phyloP scores from a whole-genome alignment of 768 basidiomycete genomes.

The Boletus tomentosulus region DNA sequence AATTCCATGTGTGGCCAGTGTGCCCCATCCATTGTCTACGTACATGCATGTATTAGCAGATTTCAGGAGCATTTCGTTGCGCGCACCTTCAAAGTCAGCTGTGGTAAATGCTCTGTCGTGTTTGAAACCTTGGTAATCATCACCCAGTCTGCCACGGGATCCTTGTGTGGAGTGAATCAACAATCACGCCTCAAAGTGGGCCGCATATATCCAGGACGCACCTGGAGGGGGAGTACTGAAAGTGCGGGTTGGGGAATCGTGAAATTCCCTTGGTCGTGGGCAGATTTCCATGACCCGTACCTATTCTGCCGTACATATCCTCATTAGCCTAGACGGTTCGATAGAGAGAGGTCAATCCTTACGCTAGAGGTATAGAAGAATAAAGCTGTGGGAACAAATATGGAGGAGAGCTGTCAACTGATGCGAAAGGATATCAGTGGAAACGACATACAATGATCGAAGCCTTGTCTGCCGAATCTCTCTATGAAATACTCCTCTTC shows the following conservation, averaged over 20 bases:
- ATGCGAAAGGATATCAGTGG: background rate
- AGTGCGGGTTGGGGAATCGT: slow-evolving; percentile 41
- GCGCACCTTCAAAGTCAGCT: slow-evolving; percentile 34
- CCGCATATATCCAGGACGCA: slow-evolving; percentile 15
- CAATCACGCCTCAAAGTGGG: background rate
- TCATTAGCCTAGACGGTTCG: background rate
- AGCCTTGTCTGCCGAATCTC: slow-evolving; percentile 54
- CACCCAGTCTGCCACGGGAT: slow-evolving; percentile 45
- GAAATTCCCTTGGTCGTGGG: slow-evolving; percentile 38
- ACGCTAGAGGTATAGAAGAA: slow-evolving; percentile 63
- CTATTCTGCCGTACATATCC: slow-evolving; percentile 33
- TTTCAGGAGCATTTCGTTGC: slow-evolving; percentile 18
- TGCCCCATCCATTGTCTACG: slow-evolving; percentile 47
- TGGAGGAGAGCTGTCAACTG: background rate
- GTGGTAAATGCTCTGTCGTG: slow-evolving; percentile 31
- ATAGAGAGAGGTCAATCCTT: background rate
- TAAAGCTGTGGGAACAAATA: slow-evolving; percentile 39
- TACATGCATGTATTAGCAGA: slow-evolving; percentile 25
- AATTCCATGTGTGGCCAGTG: slow-evolving; percentile 71
- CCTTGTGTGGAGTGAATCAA: slow-evolving; percentile 19
- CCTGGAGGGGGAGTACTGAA: slow-evolving; percentile 38
- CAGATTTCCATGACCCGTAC: slow-evolving; percentile 34
- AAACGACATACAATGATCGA: slow-evolving; percentile 52
- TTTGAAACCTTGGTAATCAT: slow-evolving; percentile 25
- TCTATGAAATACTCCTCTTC: slow-evolving; percentile 73